Evolutionary conservation across 83 land plant genomes (phyloP), one percentile per base, ranked within the genome.

Genomic region (Thuja plicata): DNA sequence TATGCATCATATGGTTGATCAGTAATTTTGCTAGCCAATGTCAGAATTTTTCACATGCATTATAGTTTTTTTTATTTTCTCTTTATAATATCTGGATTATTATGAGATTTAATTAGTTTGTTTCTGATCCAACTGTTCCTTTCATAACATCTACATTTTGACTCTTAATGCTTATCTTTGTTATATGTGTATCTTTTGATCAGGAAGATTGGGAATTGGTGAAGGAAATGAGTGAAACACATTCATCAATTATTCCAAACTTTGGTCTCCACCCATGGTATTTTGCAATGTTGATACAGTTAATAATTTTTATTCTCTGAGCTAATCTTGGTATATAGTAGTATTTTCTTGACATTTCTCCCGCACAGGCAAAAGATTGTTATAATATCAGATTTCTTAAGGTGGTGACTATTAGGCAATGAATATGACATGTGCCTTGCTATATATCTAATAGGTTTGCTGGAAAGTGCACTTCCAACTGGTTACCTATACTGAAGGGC

Each of bases 241-340:
- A 97, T 88, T 86, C 95, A 8, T 87, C 88, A 52, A 87, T 94
- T 15, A 93, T 97, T 24, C 99, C 99, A 1, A 92, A 92, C 94
- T 98, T 96, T 88, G 99, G 99, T 34, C 93, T 98, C 41, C 99
- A 98, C 91, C 99, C 99, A 16, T 98, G 99, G 99, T 94, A 78
- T 35, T 37, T 41, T 73, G 37, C 32, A 2, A 55, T 62, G 60
- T 86, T 81, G 30, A 89, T 27, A 15, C 82, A 38, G 8, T 89
- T 87, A 37, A 84, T 66, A 30, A n/a, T 77, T 10, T 35, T 54
- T 54, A 54, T 54, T 54, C 57, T 54, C 57, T 16, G 57, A 54
- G 57, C 15, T 54, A 54, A 15, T 16, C 19, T 15, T 15, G 15
- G 16, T 54, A 54, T 54, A 15, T 54, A 16, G 57, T 40, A 45